Base-by-base conservation (phyloP, 169 alveolate genomes). In the Ichthyophthirius multifiliis region DNA sequence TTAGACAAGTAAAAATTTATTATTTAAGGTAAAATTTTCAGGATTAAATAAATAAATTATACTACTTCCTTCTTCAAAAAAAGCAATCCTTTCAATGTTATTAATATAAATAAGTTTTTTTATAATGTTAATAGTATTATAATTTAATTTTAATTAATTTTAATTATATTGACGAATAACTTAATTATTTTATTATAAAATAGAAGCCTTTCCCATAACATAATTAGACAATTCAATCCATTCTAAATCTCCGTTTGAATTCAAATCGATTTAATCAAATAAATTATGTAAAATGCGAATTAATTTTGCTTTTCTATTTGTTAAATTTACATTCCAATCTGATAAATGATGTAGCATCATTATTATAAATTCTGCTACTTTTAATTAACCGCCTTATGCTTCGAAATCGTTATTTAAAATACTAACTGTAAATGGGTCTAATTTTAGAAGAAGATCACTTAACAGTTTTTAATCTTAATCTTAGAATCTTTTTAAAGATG, bases 151-250 rank as follows among this genome's bases (percentile, higher is more conserved):
- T 31, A 20, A 74, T 80, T 35, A 84, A 31, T 44, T 78, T 30
- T 45, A 73, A 83, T 55, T 79, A 78, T 31, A 79, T 55, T 44
- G 20, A 43, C 45, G n/a, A n/a, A n/a, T n/a, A n/a, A n/a, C n/a
- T 37, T 79, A 63, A 43, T 80, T 83, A 37, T 74, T 83, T 2
- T 78, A 83, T 27, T 83, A 82, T n/a, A 82, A 63, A 32, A 76
- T 39, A 35, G 46, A 76, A 5, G 93, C 92, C 27, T 83, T 82
- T 62, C 89, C 96, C 64, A 89, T 85, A 1, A 92, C 90, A 81
- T 86, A 89, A 65, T 92, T 92, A 31, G 94, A 75, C 67, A 92
- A 89, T 80, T 92, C 96, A 27, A 89, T 93, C 94, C 96, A 92
- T 73, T 89, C 96, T 12, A 92, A 65, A 27, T 82, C 62, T 46